phyloP scores from a whole-genome alignment of 169 alveolate species.

The Cryptosporidium sp. region DNA sequence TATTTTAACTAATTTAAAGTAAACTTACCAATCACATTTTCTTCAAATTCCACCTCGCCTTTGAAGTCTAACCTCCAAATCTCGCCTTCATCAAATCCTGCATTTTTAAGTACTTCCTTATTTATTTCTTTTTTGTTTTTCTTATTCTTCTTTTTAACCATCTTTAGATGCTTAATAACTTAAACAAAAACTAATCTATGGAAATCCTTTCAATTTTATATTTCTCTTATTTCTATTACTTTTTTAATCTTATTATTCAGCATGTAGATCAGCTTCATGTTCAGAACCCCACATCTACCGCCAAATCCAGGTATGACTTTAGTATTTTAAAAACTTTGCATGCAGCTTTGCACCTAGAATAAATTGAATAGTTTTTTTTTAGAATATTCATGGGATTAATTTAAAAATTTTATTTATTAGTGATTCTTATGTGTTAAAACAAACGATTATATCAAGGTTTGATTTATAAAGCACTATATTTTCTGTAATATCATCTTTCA shows the following conservation, averaged over 20 bases:
- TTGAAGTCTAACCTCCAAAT: slow-evolving; percentile 65
- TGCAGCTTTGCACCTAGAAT: not conserved
- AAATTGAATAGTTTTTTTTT: not conserved
- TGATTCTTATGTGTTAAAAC: not conserved
- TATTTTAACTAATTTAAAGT: not conserved
- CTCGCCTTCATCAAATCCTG: slow-evolving; percentile 72
- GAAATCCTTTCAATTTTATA: not conserved
- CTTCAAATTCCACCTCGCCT: slow-evolving; percentile 30
- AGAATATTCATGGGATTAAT: not conserved
- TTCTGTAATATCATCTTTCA: not conserved
- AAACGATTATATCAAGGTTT: too few species aligned
- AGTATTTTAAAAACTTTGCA: not conserved
- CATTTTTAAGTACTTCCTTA: slow-evolving; percentile 26
- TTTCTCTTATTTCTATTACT: not conserved
- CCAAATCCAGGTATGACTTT: slow-evolving; percentile 43
- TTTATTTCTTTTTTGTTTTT: not conserved
- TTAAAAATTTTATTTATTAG: not conserved
- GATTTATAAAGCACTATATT: not conserved
- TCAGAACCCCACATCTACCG: slow-evolving; percentile 48
- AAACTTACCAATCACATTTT: slow-evolving; percentile 59
- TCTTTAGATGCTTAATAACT: not conserved
- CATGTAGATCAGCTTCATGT: slow-evolving; percentile 40
- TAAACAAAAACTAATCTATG: not conserved
- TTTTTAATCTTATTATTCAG: slow-evolving; percentile 6
- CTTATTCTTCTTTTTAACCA: slow-evolving; percentile 11